phyloP scores from a whole-genome alignment of 1,284 basidiomycete genomes.

The Malassezia slooffiae region DNA sequence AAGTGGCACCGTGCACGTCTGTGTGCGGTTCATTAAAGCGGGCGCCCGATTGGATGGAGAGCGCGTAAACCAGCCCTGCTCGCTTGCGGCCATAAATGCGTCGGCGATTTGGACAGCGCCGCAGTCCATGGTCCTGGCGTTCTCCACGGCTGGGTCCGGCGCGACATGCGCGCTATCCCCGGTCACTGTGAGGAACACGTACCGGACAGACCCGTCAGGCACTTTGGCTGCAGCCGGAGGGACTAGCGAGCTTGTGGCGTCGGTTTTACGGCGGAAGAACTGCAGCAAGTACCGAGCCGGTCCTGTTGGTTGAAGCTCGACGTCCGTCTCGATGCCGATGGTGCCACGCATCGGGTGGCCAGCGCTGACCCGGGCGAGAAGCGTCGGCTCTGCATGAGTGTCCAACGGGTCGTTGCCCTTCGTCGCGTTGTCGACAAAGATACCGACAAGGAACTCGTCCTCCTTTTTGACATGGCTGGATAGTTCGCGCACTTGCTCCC shows the following conservation, averaged over 20 bases:
- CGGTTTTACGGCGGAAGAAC: too few relatives aligned
- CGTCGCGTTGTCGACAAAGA: background rate
- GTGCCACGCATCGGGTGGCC: conserved; percentile 16
- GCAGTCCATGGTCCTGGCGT: too few relatives aligned
- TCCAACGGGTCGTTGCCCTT: too few relatives aligned
- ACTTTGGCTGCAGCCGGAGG: too few relatives aligned
- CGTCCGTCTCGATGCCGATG: conserved; percentile 8
- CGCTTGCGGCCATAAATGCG: conserved; percentile 4
- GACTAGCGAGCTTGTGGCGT: too few relatives aligned
- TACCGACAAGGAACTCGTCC: conserved; percentile 8
- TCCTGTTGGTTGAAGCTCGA: conserved; percentile 8
- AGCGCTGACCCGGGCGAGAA: conserved; percentile 3
- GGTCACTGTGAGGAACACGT: too few relatives aligned
- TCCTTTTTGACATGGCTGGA: conserved; percentile 11
- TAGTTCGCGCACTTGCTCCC: conserved; percentile 2
- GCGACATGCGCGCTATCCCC: too few relatives aligned
- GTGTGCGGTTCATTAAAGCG: background rate
- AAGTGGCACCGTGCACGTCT: conserved; percentile 6
- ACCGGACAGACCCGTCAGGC: too few relatives aligned
- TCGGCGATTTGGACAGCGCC: background rate
- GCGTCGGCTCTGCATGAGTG: too few relatives aligned
- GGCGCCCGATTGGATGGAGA: background rate
- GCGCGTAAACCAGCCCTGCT: conserved; percentile 8
- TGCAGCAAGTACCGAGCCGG: too few relatives aligned
- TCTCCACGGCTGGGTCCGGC: too few relatives aligned